phyloP scores from a whole-genome alignment of 192 early-diverging fungal genomes.

The Podila minutissima region DNA sequence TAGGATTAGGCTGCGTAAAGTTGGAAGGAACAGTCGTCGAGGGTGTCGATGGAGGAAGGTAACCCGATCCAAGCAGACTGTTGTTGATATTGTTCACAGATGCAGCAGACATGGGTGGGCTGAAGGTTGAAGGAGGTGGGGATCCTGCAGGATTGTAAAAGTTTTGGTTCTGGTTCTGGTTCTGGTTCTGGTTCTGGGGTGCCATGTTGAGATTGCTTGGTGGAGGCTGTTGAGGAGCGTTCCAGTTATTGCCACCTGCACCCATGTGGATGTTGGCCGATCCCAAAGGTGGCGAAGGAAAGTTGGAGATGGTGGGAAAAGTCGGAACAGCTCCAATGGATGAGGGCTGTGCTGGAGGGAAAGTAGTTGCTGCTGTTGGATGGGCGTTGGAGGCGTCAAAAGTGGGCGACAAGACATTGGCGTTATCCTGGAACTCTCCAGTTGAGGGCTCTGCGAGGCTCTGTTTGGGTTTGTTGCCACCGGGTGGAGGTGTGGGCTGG shows the following conservation, averaged over 20 bases:
- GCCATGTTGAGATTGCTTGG: background rate
- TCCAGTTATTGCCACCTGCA: background rate
- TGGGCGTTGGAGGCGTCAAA: background rate
- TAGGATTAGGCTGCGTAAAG: background rate
- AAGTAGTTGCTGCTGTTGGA: background rate
- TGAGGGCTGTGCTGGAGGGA: background rate
- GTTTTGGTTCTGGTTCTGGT: slow-evolving; percentile 22
- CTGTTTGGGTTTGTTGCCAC: slow-evolving; percentile 33
- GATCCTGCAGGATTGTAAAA: slow-evolving; percentile 22
- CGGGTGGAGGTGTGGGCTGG: slow-evolving; percentile 68
- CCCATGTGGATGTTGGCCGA: slow-evolving; percentile 5
- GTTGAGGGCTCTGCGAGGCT: background rate
- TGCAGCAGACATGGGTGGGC: background rate
- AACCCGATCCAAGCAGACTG: background rate
- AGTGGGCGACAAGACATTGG: background rate
- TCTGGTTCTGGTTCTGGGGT: background rate
- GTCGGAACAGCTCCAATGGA: background rate
- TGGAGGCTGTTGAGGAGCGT: background rate
- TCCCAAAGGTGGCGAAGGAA: slow-evolving; percentile 38
- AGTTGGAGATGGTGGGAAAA: slow-evolving; percentile 44
- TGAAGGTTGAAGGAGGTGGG: slow-evolving; percentile 13
- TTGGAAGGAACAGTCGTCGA: background rate
- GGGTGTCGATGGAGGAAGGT: slow-evolving; percentile 6
- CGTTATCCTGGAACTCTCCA: slow-evolving; percentile 20
- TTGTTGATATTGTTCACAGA: slow-evolving; percentile 4